A percentile compares a stretch with the other conserved stretches of the same genome.
Conservation (phyloP, 805 yeast species). For the Suhomyces vadensis region DNA sequence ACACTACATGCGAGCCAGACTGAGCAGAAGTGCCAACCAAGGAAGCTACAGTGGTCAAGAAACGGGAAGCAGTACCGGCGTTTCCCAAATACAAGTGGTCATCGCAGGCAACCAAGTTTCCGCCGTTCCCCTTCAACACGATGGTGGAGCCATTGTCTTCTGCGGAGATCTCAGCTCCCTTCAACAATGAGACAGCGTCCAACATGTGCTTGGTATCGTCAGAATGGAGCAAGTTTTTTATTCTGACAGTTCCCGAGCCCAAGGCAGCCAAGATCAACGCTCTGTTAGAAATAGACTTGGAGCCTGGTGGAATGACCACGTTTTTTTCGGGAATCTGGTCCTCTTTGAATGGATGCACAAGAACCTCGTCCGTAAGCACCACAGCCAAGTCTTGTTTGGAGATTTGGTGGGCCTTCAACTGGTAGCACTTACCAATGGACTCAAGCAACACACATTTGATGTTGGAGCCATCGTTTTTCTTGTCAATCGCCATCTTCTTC, state of each 20-base stretch:
- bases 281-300: slow-evolving; percentile 94
- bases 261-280: slow-evolving; percentile 92
- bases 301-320: slow-evolving; percentile 85
- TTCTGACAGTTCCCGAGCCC: slow-evolving; percentile 79
- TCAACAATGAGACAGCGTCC: slow-evolving; percentile 73
- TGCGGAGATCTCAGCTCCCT: slow-evolving; percentile 79
- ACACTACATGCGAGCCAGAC: slow-evolving; percentile 49
- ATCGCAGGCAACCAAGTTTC: slow-evolving; percentile 61
- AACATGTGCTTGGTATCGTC: slow-evolving; percentile 97
- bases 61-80: slow-evolving; percentile 97
- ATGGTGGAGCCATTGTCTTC: slow-evolving; percentile 91
- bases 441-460: slow-evolving; percentile 85
- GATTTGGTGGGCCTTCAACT: slow-evolving; percentile 82
- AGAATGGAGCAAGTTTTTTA: slow-evolving; percentile 86
- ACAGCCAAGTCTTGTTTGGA: slow-evolving; percentile 78
- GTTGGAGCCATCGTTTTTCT: slow-evolving; percentile 91
- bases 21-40: slow-evolving; percentile 53
- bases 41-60: slow-evolving; percentile 90
- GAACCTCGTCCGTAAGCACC: slow-evolving; percentile 77
- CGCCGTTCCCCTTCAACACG: slow-evolving; percentile 83
- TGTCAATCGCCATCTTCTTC: slow-evolving; percentile 90
- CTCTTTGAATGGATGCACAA: slow-evolving; percentile 58
- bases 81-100: slow-evolving; percentile 86
- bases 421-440: slow-evolving; percentile 85
- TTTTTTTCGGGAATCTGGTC: slow-evolving; percentile 37